phyloP scores from a whole-genome alignment of 2,329 filamentous ascomycete genomes.

The Sarocladium brachiariae region DNA sequence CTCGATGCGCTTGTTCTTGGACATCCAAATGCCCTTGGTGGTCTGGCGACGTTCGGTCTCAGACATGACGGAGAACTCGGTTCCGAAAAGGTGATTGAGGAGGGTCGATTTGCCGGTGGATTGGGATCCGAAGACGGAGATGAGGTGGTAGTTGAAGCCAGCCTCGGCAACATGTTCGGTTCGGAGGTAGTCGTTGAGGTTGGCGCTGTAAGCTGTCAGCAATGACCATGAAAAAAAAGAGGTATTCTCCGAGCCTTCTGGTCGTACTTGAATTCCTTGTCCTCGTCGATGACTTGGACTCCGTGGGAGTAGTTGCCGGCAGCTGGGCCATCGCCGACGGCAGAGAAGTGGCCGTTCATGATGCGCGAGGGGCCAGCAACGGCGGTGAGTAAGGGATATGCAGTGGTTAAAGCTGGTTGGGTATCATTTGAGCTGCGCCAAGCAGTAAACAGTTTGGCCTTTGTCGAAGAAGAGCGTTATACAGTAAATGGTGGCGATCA shows the following conservation, averaged over 20 bases:
- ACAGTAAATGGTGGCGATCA: background rate
- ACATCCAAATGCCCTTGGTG: constrained; percentile 99
- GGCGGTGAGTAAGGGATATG: background rate
- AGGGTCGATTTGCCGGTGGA: constrained; percentile 97
- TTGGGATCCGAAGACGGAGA: constrained; percentile 97
- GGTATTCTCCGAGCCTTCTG: constrained; percentile 10
- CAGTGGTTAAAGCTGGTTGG: background rate
- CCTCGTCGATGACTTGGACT: constrained; percentile 86
- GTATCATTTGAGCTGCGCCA: constrained; percentile 2
- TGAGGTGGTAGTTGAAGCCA: constrained; percentile 98
- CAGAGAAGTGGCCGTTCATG: constrained; percentile 78
- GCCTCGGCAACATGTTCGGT: constrained; percentile 74
- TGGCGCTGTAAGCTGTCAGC: constrained; percentile 44
- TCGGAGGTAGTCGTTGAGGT: constrained; percentile 75
- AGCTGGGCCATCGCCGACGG: constrained; percentile 58
- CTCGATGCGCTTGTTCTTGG: constrained; percentile 75
- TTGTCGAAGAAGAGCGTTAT: background rate
- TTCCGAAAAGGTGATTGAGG: constrained; percentile 92
- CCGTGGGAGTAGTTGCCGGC: constrained; percentile 78
- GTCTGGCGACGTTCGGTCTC: constrained; percentile 92
- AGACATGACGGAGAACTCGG: constrained; percentile 95
- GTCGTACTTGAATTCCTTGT: constrained; percentile 91
- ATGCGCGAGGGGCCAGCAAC: constrained; percentile 17
- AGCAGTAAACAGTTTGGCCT: background rate
- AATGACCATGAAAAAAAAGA: background rate